Evolutionary conservation across 495 filamentous ascomycete species (phyloP).

Genomic region (Penicillium turbatum): DNA sequence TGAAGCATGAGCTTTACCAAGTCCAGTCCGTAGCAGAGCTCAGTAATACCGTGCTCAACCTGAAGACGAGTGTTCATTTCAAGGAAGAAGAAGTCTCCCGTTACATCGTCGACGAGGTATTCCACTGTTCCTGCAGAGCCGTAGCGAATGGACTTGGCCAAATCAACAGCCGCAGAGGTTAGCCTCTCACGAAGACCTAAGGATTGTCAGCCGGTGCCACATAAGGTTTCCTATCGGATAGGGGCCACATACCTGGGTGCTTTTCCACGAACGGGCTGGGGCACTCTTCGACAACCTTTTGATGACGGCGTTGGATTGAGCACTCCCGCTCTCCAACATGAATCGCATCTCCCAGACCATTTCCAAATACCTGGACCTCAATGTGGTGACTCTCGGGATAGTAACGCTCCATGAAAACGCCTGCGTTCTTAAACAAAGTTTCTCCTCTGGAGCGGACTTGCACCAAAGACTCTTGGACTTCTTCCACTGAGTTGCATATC

Average conservation of each 20-base stretch:
- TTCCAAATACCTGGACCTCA: constrained; percentile 46
- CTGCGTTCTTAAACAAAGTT: constrained; percentile 43
- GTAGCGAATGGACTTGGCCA: constrained; percentile 53
- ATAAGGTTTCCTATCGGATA: background rate
- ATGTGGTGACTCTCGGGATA: constrained; percentile 43
- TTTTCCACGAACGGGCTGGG: constrained; percentile 47
- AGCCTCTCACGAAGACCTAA: constrained; percentile 44
- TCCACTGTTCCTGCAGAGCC: constrained; percentile 59
- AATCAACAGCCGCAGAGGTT: constrained; percentile 45
- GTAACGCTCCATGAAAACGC: constrained; percentile 44
- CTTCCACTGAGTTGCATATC: constrained; percentile 32
- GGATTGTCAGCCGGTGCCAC: constrained; percentile 7
- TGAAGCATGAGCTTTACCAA: constrained; percentile 53
- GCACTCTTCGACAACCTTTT: constrained; percentile 54
- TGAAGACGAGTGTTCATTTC: constrained; percentile 68
- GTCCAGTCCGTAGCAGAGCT: constrained; percentile 56
- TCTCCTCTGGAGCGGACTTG: constrained; percentile 37
- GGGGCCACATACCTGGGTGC: background rate
- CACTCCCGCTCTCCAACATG: constrained; percentile 45
- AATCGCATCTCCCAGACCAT: constrained; percentile 39
- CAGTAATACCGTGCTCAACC: constrained; percentile 64
- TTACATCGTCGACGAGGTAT: constrained; percentile 58
- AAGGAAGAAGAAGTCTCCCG: constrained; percentile 58
- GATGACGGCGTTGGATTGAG: constrained; percentile 47
- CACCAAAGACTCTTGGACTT: constrained; percentile 35